Evolutionary conservation across 1,284 basidiomycete genomes (phyloP).

Genomic region (Heliocybe sulcata): DNA sequence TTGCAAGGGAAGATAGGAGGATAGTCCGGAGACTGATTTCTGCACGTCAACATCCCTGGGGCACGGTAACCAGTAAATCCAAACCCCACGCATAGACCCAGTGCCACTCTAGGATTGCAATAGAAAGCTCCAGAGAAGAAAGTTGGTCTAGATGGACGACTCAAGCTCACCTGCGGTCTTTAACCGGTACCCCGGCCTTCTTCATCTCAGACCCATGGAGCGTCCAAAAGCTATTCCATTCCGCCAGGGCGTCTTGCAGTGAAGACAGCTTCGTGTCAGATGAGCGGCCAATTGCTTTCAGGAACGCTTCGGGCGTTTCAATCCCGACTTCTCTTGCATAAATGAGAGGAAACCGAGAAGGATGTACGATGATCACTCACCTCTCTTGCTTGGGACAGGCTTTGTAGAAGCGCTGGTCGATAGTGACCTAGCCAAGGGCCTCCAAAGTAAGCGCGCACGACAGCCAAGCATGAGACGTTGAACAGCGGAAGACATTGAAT

Average conservation of each 20-base stretch:
- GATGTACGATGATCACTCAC: not conserved
- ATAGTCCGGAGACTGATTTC: no score
- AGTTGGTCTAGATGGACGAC: no score
- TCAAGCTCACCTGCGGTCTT: slow-evolving; percentile 61
- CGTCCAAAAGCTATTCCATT: slow-evolving; percentile 67
- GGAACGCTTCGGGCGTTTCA: slow-evolving; percentile 50
- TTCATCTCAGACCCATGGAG: slow-evolving; percentile 50
- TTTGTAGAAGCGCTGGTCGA: not conserved
- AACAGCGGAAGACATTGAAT: no score
- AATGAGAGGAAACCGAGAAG: not conserved
- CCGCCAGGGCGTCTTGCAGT: slow-evolving; percentile 17
- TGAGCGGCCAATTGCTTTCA: slow-evolving; percentile 64
- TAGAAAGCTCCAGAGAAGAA: no score
- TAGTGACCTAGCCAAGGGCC: not conserved
- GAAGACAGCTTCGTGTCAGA: slow-evolving; percentile 55
- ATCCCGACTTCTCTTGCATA: slow-evolving; percentile 27
- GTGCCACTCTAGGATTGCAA: no score
- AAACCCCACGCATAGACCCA: no score
- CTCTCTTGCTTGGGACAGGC: not conserved
- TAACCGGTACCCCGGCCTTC: slow-evolving; percentile 54
- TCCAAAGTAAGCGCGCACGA: not conserved
- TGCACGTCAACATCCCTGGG: no score
- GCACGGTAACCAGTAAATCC: no score
- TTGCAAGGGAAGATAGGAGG: no score
- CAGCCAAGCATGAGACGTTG: no score